Conservation (phyloP, 306 rosid genomes). For the Fagus crenata region DNA sequence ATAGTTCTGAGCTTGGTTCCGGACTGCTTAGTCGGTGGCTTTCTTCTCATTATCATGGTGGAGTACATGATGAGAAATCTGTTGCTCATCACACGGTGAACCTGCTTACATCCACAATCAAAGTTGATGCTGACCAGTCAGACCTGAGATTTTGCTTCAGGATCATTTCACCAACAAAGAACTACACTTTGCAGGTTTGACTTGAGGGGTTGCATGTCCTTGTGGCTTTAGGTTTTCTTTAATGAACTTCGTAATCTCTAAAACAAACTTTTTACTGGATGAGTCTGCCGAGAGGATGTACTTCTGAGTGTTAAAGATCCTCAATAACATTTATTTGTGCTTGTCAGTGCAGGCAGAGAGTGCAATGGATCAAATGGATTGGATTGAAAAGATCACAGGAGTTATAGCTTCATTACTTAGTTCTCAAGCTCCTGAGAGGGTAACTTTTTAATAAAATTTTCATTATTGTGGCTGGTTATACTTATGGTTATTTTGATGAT, state of each 20-base stretch:
- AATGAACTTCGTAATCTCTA: neutral
- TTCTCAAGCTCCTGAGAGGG: slow-evolving; percentile 97
- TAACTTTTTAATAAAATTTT: slow-evolving; percentile 38
- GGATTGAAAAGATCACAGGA: slow-evolving; percentile 99
- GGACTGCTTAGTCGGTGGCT: slow-evolving; percentile 98
- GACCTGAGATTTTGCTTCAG: slow-evolving; percentile 98
- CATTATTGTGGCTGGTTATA: slow-evolving; percentile 24
- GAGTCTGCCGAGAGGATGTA: slow-evolving; percentile 17
- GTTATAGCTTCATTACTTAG: slow-evolving; percentile 97
- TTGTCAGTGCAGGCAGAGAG: slow-evolving; percentile 99
- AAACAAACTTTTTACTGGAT: neutral
- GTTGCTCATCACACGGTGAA: slow-evolving; percentile 99
- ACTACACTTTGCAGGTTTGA: slow-evolving; percentile 93
- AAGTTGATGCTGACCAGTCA: slow-evolving; percentile 99
- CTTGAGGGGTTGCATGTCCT: slow-evolving; percentile 29
- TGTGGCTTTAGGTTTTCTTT: slow-evolving; percentile 9
- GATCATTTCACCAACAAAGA: slow-evolving; percentile 97
- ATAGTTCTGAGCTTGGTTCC: slow-evolving; percentile 98
- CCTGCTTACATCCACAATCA: slow-evolving; percentile 96
- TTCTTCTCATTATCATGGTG: slow-evolving; percentile 96
- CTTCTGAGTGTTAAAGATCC: slow-evolving; percentile 36
- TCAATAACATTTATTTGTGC: slow-evolving; percentile 51
- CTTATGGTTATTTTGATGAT: slow-evolving; percentile 30
- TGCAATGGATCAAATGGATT: slow-evolving; percentile 99
- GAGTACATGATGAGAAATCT: slow-evolving; percentile 98